Base-by-base conservation (phyloP, 1,139 yeast species). In the Sugiyamaella novakii region DNA sequence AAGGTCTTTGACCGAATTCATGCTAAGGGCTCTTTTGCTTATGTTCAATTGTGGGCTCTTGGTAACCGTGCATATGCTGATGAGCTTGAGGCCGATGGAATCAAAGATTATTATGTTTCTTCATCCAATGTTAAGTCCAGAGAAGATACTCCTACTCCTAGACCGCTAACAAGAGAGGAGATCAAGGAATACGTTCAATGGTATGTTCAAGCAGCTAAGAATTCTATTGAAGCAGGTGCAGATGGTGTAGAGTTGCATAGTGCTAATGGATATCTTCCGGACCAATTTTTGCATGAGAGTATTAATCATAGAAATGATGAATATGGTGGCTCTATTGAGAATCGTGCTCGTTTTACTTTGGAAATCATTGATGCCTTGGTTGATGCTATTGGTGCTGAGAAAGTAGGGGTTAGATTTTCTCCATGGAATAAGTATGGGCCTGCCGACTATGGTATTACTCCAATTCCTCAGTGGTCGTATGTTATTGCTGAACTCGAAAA, bases 231-330 rank as follows among this genome's bases (percentile, higher is more conserved):
- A 6, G 82, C 83, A 2, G 87, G 87, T 8, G 81, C 82, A 52
- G 91, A 84, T 63, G 81, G 81, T 57, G 76, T 84, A 29, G 87
- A 84, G 66, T 63, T 84, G 47, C 91, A 84, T 62, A 70, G 71
- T 43, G 91, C 88, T 14, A 43, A 50, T 21, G 76, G 64, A 14
- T 34, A 34, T n/a, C 71, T 52, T 63, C 68, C 53, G 59, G 83
- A 81, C 64, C 81, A 79, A 62, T 83, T 84, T 60, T 61, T 82
- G 43, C 76, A 74, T 53, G 73, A 71, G 28, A 59, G 65, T 37
- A 65, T 79, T 37, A 84, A 84, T 68, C 60, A 73, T 53, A 75
- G 89, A 64, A 79, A 83, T n/a, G 88, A 83, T 59, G 71, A 79
- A 62, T 83, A 82, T 62, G 88, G 87, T 56, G 86, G 88, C 1